Evolutionary conservation across 352 stramenopile genomes (phyloP).

Genomic region (Pythium diclinum): DNA sequence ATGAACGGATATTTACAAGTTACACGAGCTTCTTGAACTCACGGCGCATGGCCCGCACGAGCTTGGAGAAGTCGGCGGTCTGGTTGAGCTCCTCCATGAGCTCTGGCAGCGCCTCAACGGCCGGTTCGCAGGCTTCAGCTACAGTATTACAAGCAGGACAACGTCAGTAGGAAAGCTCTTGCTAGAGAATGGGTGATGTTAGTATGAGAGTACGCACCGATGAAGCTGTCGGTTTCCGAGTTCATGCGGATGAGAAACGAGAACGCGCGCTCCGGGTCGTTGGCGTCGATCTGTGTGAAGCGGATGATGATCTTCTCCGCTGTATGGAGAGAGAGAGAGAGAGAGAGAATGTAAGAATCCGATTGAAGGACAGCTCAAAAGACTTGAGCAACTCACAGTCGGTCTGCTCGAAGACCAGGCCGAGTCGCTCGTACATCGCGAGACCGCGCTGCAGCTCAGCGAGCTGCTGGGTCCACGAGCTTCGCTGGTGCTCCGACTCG

Average conservation of each 20-base stretch:
- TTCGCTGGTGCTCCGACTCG: slow-evolving; percentile 43
- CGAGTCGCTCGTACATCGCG: slow-evolving; percentile 62
- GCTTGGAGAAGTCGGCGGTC: slow-evolving; percentile 61
- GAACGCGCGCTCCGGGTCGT: slow-evolving; percentile 58
- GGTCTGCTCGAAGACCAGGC: slow-evolving; percentile 65
- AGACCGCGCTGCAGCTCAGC: slow-evolving; percentile 60
- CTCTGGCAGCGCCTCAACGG: slow-evolving; percentile 41
- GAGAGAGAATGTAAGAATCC: slow-evolving; percentile 4
- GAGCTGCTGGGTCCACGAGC: slow-evolving; percentile 47
- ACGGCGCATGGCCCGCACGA: slow-evolving; percentile 77
- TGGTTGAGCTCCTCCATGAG: slow-evolving; percentile 63
- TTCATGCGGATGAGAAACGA: slow-evolving; percentile 74
- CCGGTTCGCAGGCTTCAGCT: slow-evolving; percentile 67
- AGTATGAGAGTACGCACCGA: slow-evolving; percentile 37
- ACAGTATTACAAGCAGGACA: background rate
- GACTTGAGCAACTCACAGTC: slow-evolving; percentile 31
- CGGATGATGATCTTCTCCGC: slow-evolving; percentile 59
- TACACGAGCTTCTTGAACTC: slow-evolving; percentile 72
- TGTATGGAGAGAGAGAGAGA: slow-evolving; percentile 15
- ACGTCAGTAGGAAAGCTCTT: background rate
- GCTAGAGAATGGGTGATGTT: background rate
- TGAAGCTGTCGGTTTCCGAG: slow-evolving; percentile 48
- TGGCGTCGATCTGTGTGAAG: slow-evolving; percentile 68
- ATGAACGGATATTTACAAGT: background rate
- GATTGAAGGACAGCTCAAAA: background rate